Base-by-base conservation (phyloP, 139 green algal genomes). In the Picochlorum sp. region DNA sequence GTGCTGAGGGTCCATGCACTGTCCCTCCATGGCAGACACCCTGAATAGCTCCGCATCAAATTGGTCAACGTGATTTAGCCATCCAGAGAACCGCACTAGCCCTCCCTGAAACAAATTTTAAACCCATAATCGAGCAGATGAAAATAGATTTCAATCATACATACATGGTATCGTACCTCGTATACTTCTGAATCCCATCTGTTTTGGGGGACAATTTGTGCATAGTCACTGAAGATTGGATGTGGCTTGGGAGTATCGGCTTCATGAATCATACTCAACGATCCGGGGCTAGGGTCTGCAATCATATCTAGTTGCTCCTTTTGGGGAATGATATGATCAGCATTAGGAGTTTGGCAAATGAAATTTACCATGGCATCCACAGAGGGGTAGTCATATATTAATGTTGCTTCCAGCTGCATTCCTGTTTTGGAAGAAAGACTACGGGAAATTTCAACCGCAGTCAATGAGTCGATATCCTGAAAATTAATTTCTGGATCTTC, bases 1-100 rank as follows among this genome's bases (percentile, higher is more conserved):
- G 65, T 90, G 81, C 66, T 92, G 86, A 11, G 84, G 80, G 60
- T 91, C 85, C 79, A 92, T 86, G 14, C 70, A 59, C 7, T 68
- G 55, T 2, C 83, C 75, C 60, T 92, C 86, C 4, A 67, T 54
- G 1, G 60, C 51, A 0, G 57, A 32, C 26, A 92, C 57, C 4
- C 74, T 72, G 68, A 84, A 89, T 14, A 69, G 20, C 15, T 18
- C 20, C 2, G 56, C 45, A 54, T 83, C 79, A 68, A 89, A 87
- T 6, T 28, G 14, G 9, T 86, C 83, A 30, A 87, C 66, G 2
- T 37, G 38, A 1, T 61, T 55, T 63, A 94, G 21, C 72, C 84
- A 94, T 20, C 38, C 70, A 4, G 77, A 82, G 71, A 90, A 88
- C 3, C 75, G 72, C 1, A 60, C 13, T 18, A 16, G 9, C n/a